Conservation (phyloP, 306 rosid species). For the Crataegus laevigata region DNA sequence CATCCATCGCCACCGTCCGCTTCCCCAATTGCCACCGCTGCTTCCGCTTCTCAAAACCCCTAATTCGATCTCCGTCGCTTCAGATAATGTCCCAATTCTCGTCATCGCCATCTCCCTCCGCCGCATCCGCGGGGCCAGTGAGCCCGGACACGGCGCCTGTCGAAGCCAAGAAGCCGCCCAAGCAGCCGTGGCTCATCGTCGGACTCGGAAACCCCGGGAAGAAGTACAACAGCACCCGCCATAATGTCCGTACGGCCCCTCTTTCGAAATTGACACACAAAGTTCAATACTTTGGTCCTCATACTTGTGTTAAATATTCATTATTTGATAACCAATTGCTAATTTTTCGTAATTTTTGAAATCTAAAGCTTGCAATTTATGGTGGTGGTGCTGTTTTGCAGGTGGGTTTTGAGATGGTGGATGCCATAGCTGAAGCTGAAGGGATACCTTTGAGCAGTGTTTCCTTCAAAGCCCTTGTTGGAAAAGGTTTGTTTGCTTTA, state of each 20-base stretch:
- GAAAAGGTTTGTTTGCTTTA: slow-evolving; percentile 49
- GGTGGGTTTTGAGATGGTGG: slow-evolving; percentile 97
- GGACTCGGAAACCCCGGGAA: slow-evolving; percentile 91
- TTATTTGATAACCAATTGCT: not conserved
- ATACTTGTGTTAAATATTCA: not conserved
- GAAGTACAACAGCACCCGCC: slow-evolving; percentile 52
- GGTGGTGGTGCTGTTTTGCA: slow-evolving; percentile 18
- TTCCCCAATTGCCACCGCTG: slow-evolving; percentile 22
- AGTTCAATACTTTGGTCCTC: not conserved
- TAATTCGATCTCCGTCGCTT: slow-evolving; percentile 1
- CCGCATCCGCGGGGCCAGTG: slow-evolving; percentile 5
- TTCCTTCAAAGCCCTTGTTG: slow-evolving; percentile 75
- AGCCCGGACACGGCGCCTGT: not conserved
- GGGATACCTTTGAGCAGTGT: slow-evolving; percentile 60
- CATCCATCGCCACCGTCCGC: slow-evolving; percentile 24
- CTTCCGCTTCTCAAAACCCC: slow-evolving; percentile 30
- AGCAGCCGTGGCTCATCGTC: slow-evolving; percentile 64
- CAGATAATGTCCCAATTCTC: slow-evolving; percentile 13
- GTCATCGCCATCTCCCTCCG: not conserved
- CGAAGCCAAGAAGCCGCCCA: slow-evolving; percentile 22
- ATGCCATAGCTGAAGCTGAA: slow-evolving; percentile 83
- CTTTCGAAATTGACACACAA: not conserved
- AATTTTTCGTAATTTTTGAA: not conserved
- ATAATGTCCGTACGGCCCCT: slow-evolving; percentile 40
- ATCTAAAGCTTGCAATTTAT: not conserved